phyloP scores from a whole-genome alignment of 176 grass and related monocot genomes.

The Aegilops umbellulata region DNA sequence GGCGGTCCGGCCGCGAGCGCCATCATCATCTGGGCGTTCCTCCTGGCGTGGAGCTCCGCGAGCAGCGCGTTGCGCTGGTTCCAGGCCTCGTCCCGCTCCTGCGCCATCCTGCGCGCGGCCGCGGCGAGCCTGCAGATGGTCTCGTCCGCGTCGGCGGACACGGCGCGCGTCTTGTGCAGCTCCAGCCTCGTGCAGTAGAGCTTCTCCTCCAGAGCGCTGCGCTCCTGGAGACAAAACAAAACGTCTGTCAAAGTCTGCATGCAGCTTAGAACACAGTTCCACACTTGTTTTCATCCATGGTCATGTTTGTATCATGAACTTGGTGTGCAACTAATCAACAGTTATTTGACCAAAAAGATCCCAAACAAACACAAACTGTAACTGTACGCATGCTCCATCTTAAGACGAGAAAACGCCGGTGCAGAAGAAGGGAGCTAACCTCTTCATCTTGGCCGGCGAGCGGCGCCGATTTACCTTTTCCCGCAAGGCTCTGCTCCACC shows the following conservation, averaged over 20 bases:
- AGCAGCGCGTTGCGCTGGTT: conserved; percentile 15
- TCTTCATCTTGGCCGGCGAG: conserved; percentile 4
- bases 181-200: conserved; percentile 17
- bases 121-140: conserved; percentile 11
- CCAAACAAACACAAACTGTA: too few species aligned
- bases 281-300: not conserved
- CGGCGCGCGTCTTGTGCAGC: not conserved
- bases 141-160: conserved; percentile 36
- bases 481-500: not conserved
- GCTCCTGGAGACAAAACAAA: not conserved
- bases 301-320: too few species aligned
- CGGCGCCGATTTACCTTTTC: not conserved
- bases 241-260: not conserved
- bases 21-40: conserved; percentile 28
- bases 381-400: too few species aligned
- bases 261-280: not conserved
- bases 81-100: conserved; percentile 32
- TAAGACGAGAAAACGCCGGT: too few species aligned
- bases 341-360: too few species aligned
- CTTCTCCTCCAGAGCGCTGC: not conserved
- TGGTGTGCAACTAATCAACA: too few species aligned
- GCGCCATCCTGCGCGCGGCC: not conserved
- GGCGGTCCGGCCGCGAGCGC: not conserved
- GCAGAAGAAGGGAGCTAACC: not conserved
- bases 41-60: conserved; percentile 20